Base-by-base conservation (phyloP, 305 asterid genomes). In the Ilex paraguariensis region DNA sequence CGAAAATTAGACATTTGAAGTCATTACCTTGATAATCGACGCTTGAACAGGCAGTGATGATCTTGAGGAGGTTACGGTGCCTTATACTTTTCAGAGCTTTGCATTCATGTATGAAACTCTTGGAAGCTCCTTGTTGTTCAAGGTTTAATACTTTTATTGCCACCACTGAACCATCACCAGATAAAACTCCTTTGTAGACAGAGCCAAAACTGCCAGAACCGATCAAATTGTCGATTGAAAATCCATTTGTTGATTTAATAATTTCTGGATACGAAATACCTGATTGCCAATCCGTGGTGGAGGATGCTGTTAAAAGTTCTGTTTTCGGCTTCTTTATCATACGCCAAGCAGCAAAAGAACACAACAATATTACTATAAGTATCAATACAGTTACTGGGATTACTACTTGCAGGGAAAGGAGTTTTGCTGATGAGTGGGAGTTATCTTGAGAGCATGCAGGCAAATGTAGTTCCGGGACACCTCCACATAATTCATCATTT, bases 401-500 rank as follows among this genome's bases (percentile, higher is more conserved):
- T n/a, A n/a, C 15, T 7, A 50, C 17, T 50, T 11, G 1, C 15
- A 50, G 17, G 6, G 0, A 0, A 11, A 9, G 54, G 17, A 7
- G 54, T 3, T 12, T n/a, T 14, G 7, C 17, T 5, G 9, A 7
- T 50, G 14, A 5, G 14, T 14, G 9, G 1, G 17, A 50, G 1
- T 50, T 14, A 5, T 50, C 13, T 5, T 5, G 7, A 7, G 14
- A 14, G 53, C 70, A 66, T 28, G 36, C 36, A 33, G 65, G 59
- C 31, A 66, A 52, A 28, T 57, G 28, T 48, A 58, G 12, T 17
- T 40, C n/a, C 31, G 59, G 15, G 17, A 36, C 13, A 50, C 70
- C 70, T 31, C 70, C 60, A 59, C 70, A 66, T 30, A 66, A 44
- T 66, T 59, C 17, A 31, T 6, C 17, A 16, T 59, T 59, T 54